Conservation (phyloP, 345 rosid genomes). For the Corchorus capsularis region DNA sequence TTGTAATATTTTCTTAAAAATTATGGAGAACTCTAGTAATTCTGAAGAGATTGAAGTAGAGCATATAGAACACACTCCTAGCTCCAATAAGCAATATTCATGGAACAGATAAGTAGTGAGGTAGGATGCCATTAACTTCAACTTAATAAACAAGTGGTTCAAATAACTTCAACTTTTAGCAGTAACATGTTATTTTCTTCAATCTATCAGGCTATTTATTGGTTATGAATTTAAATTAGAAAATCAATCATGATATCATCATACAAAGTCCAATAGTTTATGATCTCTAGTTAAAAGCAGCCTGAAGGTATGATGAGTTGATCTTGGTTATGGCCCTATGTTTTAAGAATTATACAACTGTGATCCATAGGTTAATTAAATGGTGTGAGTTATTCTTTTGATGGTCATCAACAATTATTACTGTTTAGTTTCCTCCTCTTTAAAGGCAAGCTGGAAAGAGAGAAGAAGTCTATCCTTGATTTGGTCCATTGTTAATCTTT, state of each 20-base stretch:
- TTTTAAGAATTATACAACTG: background rate
- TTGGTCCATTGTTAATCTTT: background rate
- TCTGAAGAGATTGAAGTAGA: background rate
- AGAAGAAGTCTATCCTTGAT: constrained; percentile 8
- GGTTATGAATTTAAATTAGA: background rate
- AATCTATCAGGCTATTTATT: background rate
- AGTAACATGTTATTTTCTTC: background rate
- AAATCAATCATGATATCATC: background rate
- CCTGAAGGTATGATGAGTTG: background rate
- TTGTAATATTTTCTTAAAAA: background rate
- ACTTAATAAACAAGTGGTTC: constrained; percentile 3
- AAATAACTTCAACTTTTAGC: background rate
- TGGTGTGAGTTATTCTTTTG: background rate
- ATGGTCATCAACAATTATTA: background rate
- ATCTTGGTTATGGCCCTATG: background rate
- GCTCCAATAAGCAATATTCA: background rate
- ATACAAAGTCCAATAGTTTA: background rate
- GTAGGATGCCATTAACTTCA: background rate
- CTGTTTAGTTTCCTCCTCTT: background rate
- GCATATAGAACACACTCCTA: background rate
- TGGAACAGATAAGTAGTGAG: background rate
- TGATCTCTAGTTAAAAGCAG: background rate
- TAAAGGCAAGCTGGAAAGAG: background rate
- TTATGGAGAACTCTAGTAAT: background rate
- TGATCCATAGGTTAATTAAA: background rate